Base-by-base conservation (phyloP, 2,329 filamentous ascomycete genomes). In the Capronia coronata region DNA sequence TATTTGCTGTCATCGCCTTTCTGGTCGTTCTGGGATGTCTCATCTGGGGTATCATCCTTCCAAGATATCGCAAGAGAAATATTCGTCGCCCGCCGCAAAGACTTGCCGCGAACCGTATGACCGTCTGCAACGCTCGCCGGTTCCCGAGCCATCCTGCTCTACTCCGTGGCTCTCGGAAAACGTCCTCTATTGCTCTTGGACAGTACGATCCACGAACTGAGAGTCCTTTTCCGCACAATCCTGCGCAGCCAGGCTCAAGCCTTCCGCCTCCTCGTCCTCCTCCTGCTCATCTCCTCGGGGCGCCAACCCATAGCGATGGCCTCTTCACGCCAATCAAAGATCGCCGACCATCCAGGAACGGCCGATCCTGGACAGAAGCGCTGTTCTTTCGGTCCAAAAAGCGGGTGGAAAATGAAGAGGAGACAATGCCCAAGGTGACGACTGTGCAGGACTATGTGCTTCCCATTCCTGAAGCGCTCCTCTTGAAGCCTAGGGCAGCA, bases 111-210 rank as follows among this genome's bases (percentile, higher is more conserved):
- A 25, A 27, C 32, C 30, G 21, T 46, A 10, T n/a, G 5, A 10
- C 13, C 16, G 34, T 18, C 37, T 42, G 38, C 22, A 39, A 48
- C 32, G 41, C 32, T 19, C 41, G 25, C 16, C 43, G 29, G 19
- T 57, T 56, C 27, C 54, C 56, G 8, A 56, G 41, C 39, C 56
- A 56, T 45, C 54, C 56, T 42, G 46, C 54, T 10, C 46, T 59
- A 13, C 46, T 55, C n/a, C 46, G 49, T 19, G 40, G 46, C 27
- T 49, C 47, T 39, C 30, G 34, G 22, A 46, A 47, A 23, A 51
- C 54, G 21, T 34, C 45, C n/a, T 34, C 40, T 14, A 29, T 41
- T 11, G 30, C 39, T 3, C 25, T 53, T n/a, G 43, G 41, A 42
- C 52, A 44, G 9, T 60, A 57, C 43, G 32, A 58, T 35, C 58